Evolutionary conservation across 768 basidiomycete species (phyloP), one percentile per base, ranked within the genome.

Genomic region (Kondoa subrosea): DNA sequence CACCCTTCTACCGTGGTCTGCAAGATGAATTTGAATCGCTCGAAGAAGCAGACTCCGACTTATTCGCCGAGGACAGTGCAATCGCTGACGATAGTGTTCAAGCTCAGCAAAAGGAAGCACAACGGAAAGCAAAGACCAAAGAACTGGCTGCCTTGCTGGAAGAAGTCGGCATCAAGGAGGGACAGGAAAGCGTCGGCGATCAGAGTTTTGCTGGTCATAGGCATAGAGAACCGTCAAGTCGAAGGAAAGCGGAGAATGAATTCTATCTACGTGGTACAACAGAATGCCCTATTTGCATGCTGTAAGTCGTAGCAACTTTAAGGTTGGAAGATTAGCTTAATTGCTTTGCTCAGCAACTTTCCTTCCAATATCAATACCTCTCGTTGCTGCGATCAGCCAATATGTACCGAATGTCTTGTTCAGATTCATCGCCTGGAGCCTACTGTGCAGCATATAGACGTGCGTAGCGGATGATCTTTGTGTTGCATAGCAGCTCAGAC

Each of bases 331-430:
- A 27, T 56, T 58, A 56, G 60, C 68, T 21, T 32, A 40, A 57
- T 17, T 65, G 50, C 56, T 65, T 27, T 34, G 34, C 57, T 29
- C 75, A 99, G 93, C 40, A 96, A 93, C 78, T 99, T 96, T 75
- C 95, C 95, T 27, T 82, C 87, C 59, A 93, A 96, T 78, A 95
- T 96, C 78, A 96, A 97, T 76, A 87, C 86, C 73, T 96, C 95
- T 50, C 84, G 95, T 75, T 99, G 95, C 77, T 99, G 95, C 77
- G 92, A 93, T 81, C 95, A 99, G 73, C 87, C 89, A 26, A 93
- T 99, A 70, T 99, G 95, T 76, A 96, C 95, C 40, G 95, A 99
- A 78, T 99, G 95, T 76, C 97, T 99, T 75, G 91, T 96, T 26
- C 93, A 96, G 79, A 97, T 99, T 79, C 97, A 96, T 80, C 87